These are phyloP conservation scores for Amanita rubescens DNA, from an alignment of 768 basidiomycete genomes.

Conservation along the genomic window DNA sequence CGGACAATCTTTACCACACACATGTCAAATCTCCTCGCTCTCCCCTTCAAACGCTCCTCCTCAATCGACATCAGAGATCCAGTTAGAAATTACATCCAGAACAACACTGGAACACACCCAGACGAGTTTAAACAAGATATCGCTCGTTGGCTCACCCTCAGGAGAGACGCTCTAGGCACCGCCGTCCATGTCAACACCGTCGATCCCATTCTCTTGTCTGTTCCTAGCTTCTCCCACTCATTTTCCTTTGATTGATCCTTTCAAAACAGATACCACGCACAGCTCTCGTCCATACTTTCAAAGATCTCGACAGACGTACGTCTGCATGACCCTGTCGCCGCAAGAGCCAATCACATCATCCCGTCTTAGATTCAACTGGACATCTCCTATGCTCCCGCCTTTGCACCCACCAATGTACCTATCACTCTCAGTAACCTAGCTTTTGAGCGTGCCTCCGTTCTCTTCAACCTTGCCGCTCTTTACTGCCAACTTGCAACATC, in stretches of 20 bases:
- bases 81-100: constrained; percentile 59
- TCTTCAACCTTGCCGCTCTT: constrained; percentile 86
- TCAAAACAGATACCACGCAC: constrained; percentile 76
- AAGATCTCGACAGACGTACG: constrained; percentile 79
- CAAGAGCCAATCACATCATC: constrained; percentile 5
- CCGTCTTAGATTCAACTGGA: constrained; percentile 55
- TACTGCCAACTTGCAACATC: constrained; percentile 71
- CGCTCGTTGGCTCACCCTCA: constrained; percentile 55
- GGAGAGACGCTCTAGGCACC: constrained; percentile 46
- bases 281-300: constrained; percentile 72
- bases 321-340: constrained; percentile 3
- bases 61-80: constrained; percentile 44
- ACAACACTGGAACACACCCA: constrained; percentile 67
- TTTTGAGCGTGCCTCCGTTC: constrained; percentile 70
- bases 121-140: constrained; percentile 82
- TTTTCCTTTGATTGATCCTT: constrained; percentile 5
- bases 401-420: constrained; percentile 48
- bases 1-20: background rate
- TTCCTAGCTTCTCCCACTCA: constrained; percentile 9
- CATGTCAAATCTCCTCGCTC: constrained; percentile 72
- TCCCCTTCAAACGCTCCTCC: constrained; percentile 72
- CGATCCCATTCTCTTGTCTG: constrained; percentile 51
- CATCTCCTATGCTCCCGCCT: constrained; percentile 68
- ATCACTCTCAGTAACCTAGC: constrained; percentile 64
- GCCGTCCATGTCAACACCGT: constrained; percentile 50